Evolutionary conservation across 768 basidiomycete species (phyloP).

Genomic region (Collybiopsis luxurians): DNA sequence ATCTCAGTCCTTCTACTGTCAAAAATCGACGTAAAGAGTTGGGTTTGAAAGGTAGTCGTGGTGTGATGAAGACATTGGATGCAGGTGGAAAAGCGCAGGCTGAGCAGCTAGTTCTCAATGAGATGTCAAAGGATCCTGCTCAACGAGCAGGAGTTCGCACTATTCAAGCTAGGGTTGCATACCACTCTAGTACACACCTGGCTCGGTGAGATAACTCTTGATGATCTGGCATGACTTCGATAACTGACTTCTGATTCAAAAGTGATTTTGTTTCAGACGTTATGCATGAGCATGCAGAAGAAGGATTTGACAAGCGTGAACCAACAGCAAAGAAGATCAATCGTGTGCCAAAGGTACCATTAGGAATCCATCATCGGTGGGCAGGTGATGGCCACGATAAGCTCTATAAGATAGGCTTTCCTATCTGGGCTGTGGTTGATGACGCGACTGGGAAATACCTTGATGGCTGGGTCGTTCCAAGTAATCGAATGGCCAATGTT

Average conservation of each 20-base stretch:
- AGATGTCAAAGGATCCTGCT: slow-evolving; percentile 30
- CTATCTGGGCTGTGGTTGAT: slow-evolving; percentile 23
- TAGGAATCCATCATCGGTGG: slow-evolving; percentile 31
- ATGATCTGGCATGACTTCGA: background rate
- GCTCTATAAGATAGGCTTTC: slow-evolving; percentile 28
- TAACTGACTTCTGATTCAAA: background rate
- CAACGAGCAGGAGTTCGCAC: slow-evolving; percentile 23
- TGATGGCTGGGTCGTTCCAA: slow-evolving; percentile 28
- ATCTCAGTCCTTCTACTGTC: too few relatives aligned
- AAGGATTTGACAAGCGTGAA: slow-evolving; percentile 21
- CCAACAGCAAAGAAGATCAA: slow-evolving; percentile 24
- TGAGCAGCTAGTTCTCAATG: slow-evolving; percentile 20
- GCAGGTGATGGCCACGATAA: slow-evolving; percentile 34
- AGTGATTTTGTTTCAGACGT: slow-evolving; percentile 13
- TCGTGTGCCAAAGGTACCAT: slow-evolving; percentile 5
- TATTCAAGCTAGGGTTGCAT: slow-evolving; percentile 26
- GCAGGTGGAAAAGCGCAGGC: too few relatives aligned
- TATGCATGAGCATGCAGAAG: slow-evolving; percentile 20
- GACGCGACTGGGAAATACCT: slow-evolving; percentile 26
- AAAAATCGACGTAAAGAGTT: too few relatives aligned
- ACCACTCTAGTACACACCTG: slow-evolving; percentile 29
- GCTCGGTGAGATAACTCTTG: slow-evolving; percentile 16
- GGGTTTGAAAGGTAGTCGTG: too few relatives aligned
- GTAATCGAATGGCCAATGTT: slow-evolving; percentile 19
- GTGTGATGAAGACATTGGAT: too few relatives aligned